Conservation (phyloP, 1,139 yeast genomes). For the Hemisphaericaspora xylanilytica region DNA sequence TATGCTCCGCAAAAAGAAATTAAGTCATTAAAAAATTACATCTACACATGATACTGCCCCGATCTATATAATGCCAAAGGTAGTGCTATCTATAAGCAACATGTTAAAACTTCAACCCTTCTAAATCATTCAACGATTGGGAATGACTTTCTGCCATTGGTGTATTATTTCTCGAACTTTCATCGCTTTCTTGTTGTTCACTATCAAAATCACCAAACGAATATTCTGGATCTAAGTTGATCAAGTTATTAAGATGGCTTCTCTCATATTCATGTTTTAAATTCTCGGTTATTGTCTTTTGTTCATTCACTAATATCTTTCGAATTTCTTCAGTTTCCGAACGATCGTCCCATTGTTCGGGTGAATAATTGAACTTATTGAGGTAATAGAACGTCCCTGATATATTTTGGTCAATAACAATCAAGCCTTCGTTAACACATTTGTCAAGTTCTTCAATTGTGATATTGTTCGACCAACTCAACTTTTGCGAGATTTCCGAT, state of each 20-base stretch:
- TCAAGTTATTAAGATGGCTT: conserved; percentile 16
- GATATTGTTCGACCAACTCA: conserved; percentile 66
- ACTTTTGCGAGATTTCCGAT: conserved; percentile 36
- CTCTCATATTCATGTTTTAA: conserved; percentile 16
- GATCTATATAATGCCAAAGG: no score
- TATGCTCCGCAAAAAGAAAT: no score
- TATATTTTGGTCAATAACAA: conserved; percentile 66
- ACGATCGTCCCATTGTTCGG: conserved; percentile 14
- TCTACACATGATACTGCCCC: no score
- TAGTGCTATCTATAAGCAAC: not conserved
- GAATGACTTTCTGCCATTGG: conserved; percentile 4
- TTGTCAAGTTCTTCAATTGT: conserved; percentile 65
- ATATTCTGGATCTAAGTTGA: conserved; percentile 20
- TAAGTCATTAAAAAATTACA: no score
- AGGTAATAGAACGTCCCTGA: conserved; percentile 52
- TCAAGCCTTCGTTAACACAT: conserved; percentile 54
- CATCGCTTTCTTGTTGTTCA: no score
- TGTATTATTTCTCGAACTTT: not conserved
- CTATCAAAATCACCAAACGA: conserved; percentile 15
- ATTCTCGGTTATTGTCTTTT: conserved; percentile 17
- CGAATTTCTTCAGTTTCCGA: conserved; percentile 14
- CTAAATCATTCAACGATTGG: conserved; percentile 12
- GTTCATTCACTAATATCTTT: conserved; percentile 21
- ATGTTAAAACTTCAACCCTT: conserved; percentile 12
- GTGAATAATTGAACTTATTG: conserved; percentile 24